Evolutionary conservation across 2,329 filamentous ascomycete species (phyloP), one percentile per base, ranked within the genome.

Genomic region (Mollisia scopiformis): DNA sequence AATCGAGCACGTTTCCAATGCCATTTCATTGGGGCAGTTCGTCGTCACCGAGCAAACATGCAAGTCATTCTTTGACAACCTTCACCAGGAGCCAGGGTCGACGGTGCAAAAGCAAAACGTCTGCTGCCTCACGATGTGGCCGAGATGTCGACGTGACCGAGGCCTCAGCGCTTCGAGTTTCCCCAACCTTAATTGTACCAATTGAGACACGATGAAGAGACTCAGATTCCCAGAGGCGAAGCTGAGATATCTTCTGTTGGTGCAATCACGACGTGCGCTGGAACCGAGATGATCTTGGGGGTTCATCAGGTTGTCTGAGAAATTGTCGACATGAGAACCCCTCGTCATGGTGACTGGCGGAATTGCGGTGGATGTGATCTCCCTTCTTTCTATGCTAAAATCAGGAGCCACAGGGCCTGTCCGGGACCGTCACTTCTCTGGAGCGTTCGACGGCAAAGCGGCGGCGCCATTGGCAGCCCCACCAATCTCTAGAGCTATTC

Each of bases 51-150:
- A 21, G n/a, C 30, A 46, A 59, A 53, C 47, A 56, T 62, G 60
- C 60, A 62, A 43, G 56, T 62, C 56, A 62, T 62, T 28, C 25
- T n/a, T 25, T 50, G 28, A 33, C 57, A 37, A 41, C 30, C 8
- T 47, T 7, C 35, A 53, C 37, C 16, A 28, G 56, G 46, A 52
- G 27, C 27, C 21, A 46, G 46, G 47, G 54, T 49, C 23, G 57
- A 43, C 30, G 1, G n/a, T 13, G 23, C 37, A 62, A 54, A 63
- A 60, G 57, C 52, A 60, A 63, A 63, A 63, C 57, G 31, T 31
- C 30, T 33, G 39, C 37, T 63, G 61, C 61, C 47, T 60, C 61
- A 43, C n/a, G n/a, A n/a, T 51, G 55, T 58, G 55, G 50, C 19
- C 37, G n/a, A 11, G 13, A n/a, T 39, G 51, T 21, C 51, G 33